Base-by-base conservation (phyloP, 2,329 filamentous ascomycete species). In the Neoarthrinium moseri region DNA sequence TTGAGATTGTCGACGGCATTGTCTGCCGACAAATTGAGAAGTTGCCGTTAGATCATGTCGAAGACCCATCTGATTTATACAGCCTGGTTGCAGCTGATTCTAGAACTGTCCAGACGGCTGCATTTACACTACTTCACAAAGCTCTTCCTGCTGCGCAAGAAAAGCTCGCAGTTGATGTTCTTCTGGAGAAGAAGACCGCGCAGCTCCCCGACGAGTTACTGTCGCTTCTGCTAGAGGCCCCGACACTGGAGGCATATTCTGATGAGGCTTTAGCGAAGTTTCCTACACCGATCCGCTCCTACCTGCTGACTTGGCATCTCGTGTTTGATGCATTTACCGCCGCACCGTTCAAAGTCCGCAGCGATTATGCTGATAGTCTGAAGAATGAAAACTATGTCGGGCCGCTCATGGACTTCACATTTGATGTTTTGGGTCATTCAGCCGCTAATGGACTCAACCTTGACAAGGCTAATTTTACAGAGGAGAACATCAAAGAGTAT, bases 251-350 rank as follows among this genome's bases (percentile, higher is more conserved):
- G n/a, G 74, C 75, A 11, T 80, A 90, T 36, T 74, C 78, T 0
- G 82, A 87, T 37, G 78, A 85, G 7, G 72, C 78, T 27, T 81
- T 91, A 18, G 76, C 83, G 5, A 73, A 80, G 13, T 87, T 91
- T 56, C 90, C 90, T 10, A 71, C 81, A 1, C 61, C 79, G 0
- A 73, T 96, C 38, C 82, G 90, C 43, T 83, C 85, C 8, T 99
- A 96, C 59, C 75, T 99, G 3, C 73, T 96, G 22, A 87, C 89
- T 10, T 99, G 94, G 94, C 81, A 89, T 52, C 74, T 97, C 1
- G 77, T 96, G 1, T 97, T 95, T 60, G 90, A 95, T 56, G 86
- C 92, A 35, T 95, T 92, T 60, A 73, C 75, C 15, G 81, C 83
- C 17, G 83, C 91, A 11, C 89, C 91, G 0, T 86, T 88, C 64